Evolutionary conservation across 192 early-diverging fungal genomes (phyloP).

Genomic region (Umbelopsis sp.): DNA sequence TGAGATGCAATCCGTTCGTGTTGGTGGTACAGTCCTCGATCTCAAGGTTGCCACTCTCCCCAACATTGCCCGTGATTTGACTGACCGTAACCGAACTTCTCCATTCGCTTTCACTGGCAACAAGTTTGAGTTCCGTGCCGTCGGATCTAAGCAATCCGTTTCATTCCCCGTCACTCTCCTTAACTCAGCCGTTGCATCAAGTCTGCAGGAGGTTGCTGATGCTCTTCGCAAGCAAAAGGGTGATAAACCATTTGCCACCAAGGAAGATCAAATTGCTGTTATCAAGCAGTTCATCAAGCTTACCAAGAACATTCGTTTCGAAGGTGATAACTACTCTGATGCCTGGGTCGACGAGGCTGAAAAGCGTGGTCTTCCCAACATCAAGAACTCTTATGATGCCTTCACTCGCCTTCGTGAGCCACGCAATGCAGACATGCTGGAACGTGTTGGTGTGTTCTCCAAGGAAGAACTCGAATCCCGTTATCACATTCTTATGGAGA

Average conservation of each 20-base stretch:
- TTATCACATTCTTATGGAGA: slow-evolving; percentile 95
- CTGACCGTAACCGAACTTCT: slow-evolving; percentile 98
- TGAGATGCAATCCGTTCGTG: slow-evolving; percentile 88
- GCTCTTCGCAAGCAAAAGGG: slow-evolving; percentile 83
- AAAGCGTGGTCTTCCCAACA: slow-evolving; percentile 94
- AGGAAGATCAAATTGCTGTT: slow-evolving; percentile 88
- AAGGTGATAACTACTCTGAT: slow-evolving; percentile 97
- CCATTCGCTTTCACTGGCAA: slow-evolving; percentile 99
- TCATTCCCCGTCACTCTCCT: slow-evolving; percentile 94
- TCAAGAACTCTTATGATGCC: slow-evolving; percentile 86
- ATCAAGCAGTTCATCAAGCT: slow-evolving; percentile 83
- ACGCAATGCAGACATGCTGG: slow-evolving; percentile 77
- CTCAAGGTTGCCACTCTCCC: slow-evolving; percentile 94
- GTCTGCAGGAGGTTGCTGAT: slow-evolving; percentile 73
- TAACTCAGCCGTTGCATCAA: slow-evolving; percentile 89
- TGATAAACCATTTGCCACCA: slow-evolving; percentile 69
- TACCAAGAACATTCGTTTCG: slow-evolving; percentile 88
- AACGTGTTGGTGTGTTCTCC: slow-evolving; percentile 80
- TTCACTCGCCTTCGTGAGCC: slow-evolving; percentile 80
- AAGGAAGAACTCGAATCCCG: slow-evolving; percentile 86
- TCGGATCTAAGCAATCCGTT: slow-evolving; percentile 97
- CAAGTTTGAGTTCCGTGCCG: slow-evolving; percentile 99
- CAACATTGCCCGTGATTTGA: slow-evolving; percentile 91
- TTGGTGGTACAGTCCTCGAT: slow-evolving; percentile 95
- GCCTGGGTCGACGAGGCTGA: slow-evolving; percentile 93